phyloP scores from a whole-genome alignment of 2,329 filamentous ascomycete genomes.

The Fusarium chaquense region DNA sequence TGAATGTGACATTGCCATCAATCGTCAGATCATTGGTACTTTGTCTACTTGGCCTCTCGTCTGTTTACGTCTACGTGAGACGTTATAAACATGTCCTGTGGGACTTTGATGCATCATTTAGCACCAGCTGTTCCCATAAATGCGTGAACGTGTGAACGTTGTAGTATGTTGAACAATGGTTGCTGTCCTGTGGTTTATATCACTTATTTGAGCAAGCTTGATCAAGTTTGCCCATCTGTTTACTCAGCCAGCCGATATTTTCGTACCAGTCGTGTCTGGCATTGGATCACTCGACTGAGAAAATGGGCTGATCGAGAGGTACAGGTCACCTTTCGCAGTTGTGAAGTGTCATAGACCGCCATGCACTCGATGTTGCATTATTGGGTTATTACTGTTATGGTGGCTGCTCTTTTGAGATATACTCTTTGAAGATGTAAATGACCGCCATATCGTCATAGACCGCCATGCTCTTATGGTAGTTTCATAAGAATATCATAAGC shows the following conservation, averaged over 20 bases:
- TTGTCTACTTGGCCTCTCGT: constrained; percentile 42
- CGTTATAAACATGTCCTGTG: constrained; percentile 33
- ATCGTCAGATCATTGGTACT: constrained; percentile 41
- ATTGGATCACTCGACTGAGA: neutral
- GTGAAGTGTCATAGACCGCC: neutral
- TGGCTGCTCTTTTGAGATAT: too few relatives aligned
- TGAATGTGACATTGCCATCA: constrained; percentile 55
- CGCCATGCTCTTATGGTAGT: neutral
- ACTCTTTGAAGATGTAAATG: too few relatives aligned
- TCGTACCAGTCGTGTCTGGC: too few relatives aligned
- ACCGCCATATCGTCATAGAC: neutral
- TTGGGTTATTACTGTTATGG: too few relatives aligned
- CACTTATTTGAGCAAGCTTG: neutral
- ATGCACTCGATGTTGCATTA: neutral
- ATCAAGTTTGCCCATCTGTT: neutral
- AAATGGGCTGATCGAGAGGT: neutral
- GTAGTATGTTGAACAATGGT: neutral
- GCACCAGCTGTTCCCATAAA: neutral
- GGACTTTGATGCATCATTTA: constrained; percentile 32
- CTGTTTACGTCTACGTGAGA: constrained; percentile 43
- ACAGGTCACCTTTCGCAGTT: too few relatives aligned
- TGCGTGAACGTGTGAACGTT: constrained; percentile 4
- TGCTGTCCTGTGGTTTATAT: neutral
- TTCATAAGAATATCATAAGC: neutral
- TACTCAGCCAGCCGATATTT: neutral